A percentile compares a stretch with the other conserved stretches of the same genome.
These are phyloP conservation scores for Irpex rosettiformis DNA, from an alignment of 1,284 basidiomycete genomes.

Conservation along the genomic window DNA sequence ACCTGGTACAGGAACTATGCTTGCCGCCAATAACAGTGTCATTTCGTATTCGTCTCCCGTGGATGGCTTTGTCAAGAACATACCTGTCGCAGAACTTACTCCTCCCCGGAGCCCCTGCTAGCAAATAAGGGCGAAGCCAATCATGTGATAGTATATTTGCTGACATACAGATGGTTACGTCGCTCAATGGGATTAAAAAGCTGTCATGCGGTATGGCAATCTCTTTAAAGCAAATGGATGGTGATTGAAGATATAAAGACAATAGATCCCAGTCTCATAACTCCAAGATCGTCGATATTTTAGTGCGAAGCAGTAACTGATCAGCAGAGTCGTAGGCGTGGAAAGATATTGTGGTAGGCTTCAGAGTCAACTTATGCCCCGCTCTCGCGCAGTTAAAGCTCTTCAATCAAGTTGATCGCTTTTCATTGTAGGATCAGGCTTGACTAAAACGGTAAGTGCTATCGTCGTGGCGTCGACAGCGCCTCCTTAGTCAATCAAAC, in stretches of 20 bases:
- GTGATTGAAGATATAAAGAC: background rate
- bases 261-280: background rate
- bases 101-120: constrained; percentile 8
- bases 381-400: too few species aligned
- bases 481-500: too few species aligned
- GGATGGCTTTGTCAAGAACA: background rate
- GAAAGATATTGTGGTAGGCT: too few species aligned
- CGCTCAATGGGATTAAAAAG: background rate
- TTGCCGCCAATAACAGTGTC: constrained; percentile 13
- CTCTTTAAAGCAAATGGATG: background rate
- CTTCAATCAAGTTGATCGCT: too few species aligned
- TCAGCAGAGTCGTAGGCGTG: too few species aligned
- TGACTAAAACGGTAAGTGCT: too few species aligned
- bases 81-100: constrained; percentile 7
- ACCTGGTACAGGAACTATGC: constrained; percentile 13
- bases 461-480: too few species aligned
- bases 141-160: constrained; percentile 5
- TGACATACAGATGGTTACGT: constrained; percentile 7
- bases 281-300: background rate
- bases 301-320: background rate
- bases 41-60: constrained; percentile 9
- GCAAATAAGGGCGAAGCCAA: constrained; percentile 8
- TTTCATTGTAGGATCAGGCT: too few species aligned
- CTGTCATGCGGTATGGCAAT: background rate
- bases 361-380: too few species aligned